These are phyloP conservation scores for Crithidia thermophila DNA, from an alignment of 208 protist genomes.

Conservation along the genomic window DNA sequence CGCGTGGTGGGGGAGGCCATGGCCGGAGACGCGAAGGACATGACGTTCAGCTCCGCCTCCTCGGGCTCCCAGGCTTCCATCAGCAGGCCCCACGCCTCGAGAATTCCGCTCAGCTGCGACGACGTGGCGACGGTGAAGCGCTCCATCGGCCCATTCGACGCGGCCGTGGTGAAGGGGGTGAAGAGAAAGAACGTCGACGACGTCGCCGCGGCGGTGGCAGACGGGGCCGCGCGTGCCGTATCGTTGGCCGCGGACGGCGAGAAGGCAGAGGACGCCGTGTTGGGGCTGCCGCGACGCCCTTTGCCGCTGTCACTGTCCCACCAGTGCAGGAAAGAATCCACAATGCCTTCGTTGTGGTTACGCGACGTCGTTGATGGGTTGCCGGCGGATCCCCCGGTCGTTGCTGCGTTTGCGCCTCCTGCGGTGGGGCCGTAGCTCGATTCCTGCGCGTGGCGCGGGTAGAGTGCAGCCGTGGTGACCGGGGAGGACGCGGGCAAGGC, in stretches of 20 bases:
- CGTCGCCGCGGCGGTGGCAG: not conserved
- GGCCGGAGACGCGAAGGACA: constrained; percentile 11
- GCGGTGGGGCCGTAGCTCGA: not conserved
- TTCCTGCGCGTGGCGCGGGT: not conserved
- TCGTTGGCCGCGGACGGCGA: no score
- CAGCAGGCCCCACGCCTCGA: constrained; percentile 19
- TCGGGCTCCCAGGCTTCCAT: constrained; percentile 24
- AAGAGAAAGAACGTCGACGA: constrained; percentile 8
- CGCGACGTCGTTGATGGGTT: not conserved
- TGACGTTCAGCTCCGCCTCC: constrained; percentile 15
- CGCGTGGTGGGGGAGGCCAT: constrained; percentile 7
- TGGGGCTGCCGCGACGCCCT: not conserved
- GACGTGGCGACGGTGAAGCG: constrained; percentile 16
- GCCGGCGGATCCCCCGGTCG: not conserved
- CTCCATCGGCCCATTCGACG: not conserved
- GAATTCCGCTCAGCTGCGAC: constrained; percentile 3
- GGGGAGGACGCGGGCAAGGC: not conserved
- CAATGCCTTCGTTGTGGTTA: not conserved
- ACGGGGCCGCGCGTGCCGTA: no score
- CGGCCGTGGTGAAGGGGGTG: constrained; percentile 3
- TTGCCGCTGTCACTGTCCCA: not conserved
- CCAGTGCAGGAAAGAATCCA: constrained; percentile 1
- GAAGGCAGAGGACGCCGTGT: no score
- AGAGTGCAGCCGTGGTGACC: not conserved
- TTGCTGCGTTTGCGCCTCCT: not conserved